Conservation (phyloP, 2,329 filamentous ascomycete genomes). For the Botryosphaeria agaves region DNA sequence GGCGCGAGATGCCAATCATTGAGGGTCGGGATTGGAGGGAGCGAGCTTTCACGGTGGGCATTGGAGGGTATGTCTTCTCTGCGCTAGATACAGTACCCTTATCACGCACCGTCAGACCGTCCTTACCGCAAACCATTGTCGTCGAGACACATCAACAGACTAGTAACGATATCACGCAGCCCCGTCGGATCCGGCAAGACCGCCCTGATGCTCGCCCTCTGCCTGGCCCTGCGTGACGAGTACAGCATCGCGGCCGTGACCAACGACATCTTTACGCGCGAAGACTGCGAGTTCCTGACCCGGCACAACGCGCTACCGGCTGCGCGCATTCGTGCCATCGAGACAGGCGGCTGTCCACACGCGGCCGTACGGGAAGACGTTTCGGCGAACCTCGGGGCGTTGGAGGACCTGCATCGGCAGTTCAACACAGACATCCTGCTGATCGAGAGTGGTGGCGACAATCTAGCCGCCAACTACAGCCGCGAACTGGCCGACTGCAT, state of each 20-base stretch:
- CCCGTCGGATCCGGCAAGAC: slow-evolving; percentile 97
- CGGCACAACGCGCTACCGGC: slow-evolving; percentile 69
- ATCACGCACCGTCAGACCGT: no score
- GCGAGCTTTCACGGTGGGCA: slow-evolving; percentile 89
- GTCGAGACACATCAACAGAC: not conserved
- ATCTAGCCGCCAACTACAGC: slow-evolving; percentile 91
- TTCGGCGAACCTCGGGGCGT: slow-evolving; percentile 75
- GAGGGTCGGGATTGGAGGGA: slow-evolving; percentile 78
- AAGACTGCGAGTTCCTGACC: slow-evolving; percentile 96
- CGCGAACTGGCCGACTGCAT: slow-evolving; percentile 94
- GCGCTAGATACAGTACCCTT: not conserved
- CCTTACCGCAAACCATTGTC: not conserved
- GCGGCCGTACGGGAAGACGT: slow-evolving; percentile 97
- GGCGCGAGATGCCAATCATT: slow-evolving; percentile 83
- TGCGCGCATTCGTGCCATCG: slow-evolving; percentile 78
- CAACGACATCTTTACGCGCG: slow-evolving; percentile 95
- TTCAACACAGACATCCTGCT: slow-evolving; percentile 73
- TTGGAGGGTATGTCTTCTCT: slow-evolving; percentile 58
- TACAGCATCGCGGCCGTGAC: slow-evolving; percentile 91
- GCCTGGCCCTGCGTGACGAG: slow-evolving; percentile 59
- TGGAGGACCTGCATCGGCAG: slow-evolving; percentile 71
- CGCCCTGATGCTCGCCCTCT: slow-evolving; percentile 87
- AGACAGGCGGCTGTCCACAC: slow-evolving; percentile 93
- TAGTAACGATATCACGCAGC: no score
- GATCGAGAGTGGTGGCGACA: slow-evolving; percentile 92